Evolutionary conservation across 371 early-diverging fungal species (phyloP).

Genomic region (Quaeritorhiza haematococci): DNA sequence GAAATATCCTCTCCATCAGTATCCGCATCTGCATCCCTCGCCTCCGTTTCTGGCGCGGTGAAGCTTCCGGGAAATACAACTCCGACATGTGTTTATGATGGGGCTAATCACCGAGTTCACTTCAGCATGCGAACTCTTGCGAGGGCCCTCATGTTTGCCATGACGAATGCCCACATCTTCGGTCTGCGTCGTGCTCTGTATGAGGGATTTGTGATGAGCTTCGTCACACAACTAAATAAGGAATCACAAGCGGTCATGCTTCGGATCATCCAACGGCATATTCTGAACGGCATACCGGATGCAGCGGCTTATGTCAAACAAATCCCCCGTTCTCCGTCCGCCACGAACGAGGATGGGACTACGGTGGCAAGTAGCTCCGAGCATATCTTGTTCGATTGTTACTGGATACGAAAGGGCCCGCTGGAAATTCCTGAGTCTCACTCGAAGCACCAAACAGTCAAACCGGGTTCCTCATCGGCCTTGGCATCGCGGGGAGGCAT

Average conservation of each 20-base stretch:
- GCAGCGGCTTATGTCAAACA: conserved; percentile 20
- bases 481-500: no score
- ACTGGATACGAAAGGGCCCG: conserved; percentile 79
- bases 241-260: conserved; percentile 52
- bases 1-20: no score
- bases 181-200: conserved; percentile 77
- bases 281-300: conserved; percentile 64
- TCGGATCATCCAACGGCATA: conserved; percentile 60
- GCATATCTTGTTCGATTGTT: conserved; percentile 77
- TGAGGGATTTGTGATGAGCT: conserved; percentile 94
- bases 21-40: no score
- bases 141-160: conserved; percentile 80
- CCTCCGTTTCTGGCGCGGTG: no score
- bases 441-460: not conserved
- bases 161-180: conserved; percentile 61
- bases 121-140: conserved; percentile 93
- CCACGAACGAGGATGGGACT: not conserved
- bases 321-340: conserved; percentile 7
- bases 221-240: conserved; percentile 81
- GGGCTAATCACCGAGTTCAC: conserved; percentile 86
- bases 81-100: conserved; percentile 76
- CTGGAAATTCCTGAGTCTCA: conserved; percentile 15
- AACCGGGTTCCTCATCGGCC: conserved; percentile 9
- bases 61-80: no score
- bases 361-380: no score